A percentile compares a stretch with the other conserved stretches of the same genome.
phyloP scores from a whole-genome alignment of 306 rosid genomes.

The Vachellia collinsii region DNA sequence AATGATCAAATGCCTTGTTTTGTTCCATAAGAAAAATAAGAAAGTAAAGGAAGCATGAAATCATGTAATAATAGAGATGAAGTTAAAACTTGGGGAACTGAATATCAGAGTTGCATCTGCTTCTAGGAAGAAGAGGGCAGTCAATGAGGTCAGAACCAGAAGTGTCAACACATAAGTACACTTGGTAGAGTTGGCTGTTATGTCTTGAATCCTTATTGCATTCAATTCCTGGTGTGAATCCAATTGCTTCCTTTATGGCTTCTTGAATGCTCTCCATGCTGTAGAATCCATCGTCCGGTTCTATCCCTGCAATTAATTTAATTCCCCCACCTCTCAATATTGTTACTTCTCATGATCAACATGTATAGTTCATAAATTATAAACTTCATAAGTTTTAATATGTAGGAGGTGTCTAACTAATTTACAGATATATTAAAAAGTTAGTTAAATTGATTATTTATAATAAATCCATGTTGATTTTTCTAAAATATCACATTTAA shows the following conservation, averaged over 20 bases:
- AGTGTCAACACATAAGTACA: background rate
- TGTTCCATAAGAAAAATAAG: background rate
- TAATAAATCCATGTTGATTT: too few relatives aligned
- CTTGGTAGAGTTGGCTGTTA: slow-evolving; percentile 12
- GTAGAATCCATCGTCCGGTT: slow-evolving; percentile 64
- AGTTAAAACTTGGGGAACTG: slow-evolving; percentile 30
- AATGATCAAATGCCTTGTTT: background rate
- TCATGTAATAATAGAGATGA: background rate
- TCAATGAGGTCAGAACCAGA: background rate
- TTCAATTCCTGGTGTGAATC: background rate
- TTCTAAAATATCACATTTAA: too few relatives aligned
- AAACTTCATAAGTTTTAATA: too few relatives aligned
- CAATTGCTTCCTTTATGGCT: slow-evolving; percentile 49
- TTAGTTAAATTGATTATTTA: too few relatives aligned
- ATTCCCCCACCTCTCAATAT: background rate
- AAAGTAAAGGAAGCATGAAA: background rate
- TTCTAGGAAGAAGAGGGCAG: background rate
- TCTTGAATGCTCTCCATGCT: slow-evolving; percentile 44
- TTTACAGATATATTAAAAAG: too few relatives aligned
- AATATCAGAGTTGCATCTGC: background rate
- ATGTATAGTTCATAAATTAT: too few relatives aligned
- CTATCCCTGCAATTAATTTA: slow-evolving; percentile 54
- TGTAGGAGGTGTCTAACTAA: too few relatives aligned
- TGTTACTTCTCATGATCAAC: background rate
- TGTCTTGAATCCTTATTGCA: background rate